These are phyloP conservation scores for Penicillium corylophilum DNA, from an alignment of 2,329 filamentous ascomycete genomes.

Conservation along the genomic window DNA sequence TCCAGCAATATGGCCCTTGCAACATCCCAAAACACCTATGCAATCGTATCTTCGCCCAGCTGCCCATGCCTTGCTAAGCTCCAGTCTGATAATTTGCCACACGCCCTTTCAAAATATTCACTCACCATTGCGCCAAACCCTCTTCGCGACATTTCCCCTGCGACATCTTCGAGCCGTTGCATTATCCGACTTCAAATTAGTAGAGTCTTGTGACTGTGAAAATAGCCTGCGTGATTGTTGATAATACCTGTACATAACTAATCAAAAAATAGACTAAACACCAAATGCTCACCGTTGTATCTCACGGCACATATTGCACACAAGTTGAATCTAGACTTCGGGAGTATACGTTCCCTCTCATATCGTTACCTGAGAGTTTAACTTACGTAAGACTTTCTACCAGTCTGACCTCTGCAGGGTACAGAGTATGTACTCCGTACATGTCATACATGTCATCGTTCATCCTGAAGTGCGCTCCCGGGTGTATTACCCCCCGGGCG, in stretches of 20 bases:
- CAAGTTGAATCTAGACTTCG: no score
- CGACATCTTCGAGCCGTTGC: not conserved
- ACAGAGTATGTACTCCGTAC: no score
- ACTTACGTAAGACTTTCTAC: no score
- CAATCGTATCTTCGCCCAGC: not conserved
- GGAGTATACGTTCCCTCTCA: no score
- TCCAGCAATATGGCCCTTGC: no score
- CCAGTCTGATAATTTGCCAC: not conserved
- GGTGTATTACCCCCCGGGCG: no score
- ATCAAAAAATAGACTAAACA: not conserved
- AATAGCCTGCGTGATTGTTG: not conserved
- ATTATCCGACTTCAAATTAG: not conserved
- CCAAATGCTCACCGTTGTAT: no score
- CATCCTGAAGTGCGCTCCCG: no score
- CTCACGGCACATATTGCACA: no score
- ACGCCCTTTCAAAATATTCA: not conserved
- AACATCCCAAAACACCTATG: not conserved
- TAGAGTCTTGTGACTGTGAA: not conserved
- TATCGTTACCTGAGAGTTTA: no score
- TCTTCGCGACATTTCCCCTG: not conserved
- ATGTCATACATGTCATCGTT: no score
- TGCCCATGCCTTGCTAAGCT: not conserved
- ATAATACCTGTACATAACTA: conserved; percentile 5
- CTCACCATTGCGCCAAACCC: not conserved
- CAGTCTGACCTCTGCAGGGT: no score